Percentiles rank a stretch among this genome's conserved stretches.
Evolutionary conservation across 2,329 filamentous ascomycete species (phyloP).

Genomic region (Berkeleyomyces basicola): DNA sequence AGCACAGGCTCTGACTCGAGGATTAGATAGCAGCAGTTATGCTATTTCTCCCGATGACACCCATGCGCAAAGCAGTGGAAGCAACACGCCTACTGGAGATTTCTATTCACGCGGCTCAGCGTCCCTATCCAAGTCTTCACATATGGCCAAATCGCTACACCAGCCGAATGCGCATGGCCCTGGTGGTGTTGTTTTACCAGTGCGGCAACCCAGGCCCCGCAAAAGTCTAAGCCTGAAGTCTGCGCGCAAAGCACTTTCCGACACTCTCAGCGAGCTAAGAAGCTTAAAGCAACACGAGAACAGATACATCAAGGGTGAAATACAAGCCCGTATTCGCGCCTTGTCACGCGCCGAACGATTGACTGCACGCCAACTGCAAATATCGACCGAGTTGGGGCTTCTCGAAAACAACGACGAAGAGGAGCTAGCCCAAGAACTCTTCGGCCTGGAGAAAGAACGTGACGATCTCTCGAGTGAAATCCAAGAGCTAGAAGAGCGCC

Average conservation of each 20-base stretch:
- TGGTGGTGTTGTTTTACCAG: conserved; percentile 38
- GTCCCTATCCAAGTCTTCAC: conserved; percentile 25
- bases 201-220: conserved; percentile 35
- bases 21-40: not conserved
- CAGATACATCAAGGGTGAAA: conserved; percentile 38
- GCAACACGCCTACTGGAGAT: conserved; percentile 26
- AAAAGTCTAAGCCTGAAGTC: conserved; percentile 40
- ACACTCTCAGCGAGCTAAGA: conserved; percentile 45
- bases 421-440: conserved; percentile 43
- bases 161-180: conserved; percentile 23
- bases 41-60: not conserved
- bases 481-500: conserved; percentile 43
- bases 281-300: conserved; percentile 53
- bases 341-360: conserved; percentile 40
- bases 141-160: conserved; percentile 25
- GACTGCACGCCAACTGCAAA: conserved; percentile 31
- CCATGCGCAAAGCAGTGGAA: conserved; percentile 18
- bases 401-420: conserved; percentile 40
- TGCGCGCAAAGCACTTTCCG: conserved; percentile 47
- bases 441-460: conserved; percentile 39
- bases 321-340: conserved; percentile 39
- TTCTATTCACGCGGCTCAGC: conserved; percentile 22
- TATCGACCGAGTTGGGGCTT: conserved; percentile 33
- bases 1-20: conserved; percentile 21
- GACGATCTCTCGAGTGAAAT: conserved; percentile 44